Conservation (phyloP, 2,329 filamentous ascomycete species). For the Penicillium sp. region DNA sequence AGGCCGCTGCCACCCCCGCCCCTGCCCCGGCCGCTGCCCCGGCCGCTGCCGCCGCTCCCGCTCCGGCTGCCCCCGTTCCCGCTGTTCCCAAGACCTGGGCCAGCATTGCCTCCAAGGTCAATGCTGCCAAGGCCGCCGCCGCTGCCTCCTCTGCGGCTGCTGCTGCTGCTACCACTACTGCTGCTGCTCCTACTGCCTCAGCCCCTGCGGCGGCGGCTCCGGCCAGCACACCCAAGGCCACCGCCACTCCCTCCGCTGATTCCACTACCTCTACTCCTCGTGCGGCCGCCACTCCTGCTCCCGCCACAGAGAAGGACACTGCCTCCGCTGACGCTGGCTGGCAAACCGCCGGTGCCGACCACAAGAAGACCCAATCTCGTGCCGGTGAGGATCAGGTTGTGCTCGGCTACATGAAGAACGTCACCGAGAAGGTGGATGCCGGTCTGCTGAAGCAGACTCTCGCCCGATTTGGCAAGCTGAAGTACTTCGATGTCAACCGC, state of each 20-base stretch:
- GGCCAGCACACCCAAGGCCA: constrained; percentile 28
- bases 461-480: constrained; percentile 60
- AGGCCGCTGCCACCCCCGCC: constrained; percentile 33
- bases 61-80: constrained; percentile 33
- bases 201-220: constrained; percentile 28
- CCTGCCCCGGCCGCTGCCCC: constrained; percentile 26
- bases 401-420: constrained; percentile 91
- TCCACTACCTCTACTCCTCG: constrained; percentile 29
- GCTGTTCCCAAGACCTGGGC: constrained; percentile 61
- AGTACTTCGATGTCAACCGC: constrained; percentile 59
- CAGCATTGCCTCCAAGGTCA: constrained; percentile 48
- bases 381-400: constrained; percentile 65
- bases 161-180: constrained; percentile 22
- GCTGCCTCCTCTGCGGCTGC: constrained; percentile 24
- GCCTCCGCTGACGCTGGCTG: constrained; percentile 67
- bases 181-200: constrained; percentile 27
- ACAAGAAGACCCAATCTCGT: constrained; percentile 78
- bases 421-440: constrained; percentile 78
- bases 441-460: constrained; percentile 66
- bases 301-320: constrained; percentile 61
- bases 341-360: constrained; percentile 74
- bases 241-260: constrained; percentile 26
- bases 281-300: constrained; percentile 32
- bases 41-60: constrained; percentile 20
- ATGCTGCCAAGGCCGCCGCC: constrained; percentile 24